phyloP scores from a whole-genome alignment of 352 stramenopile genomes.

The Globisporangium lucens region DNA sequence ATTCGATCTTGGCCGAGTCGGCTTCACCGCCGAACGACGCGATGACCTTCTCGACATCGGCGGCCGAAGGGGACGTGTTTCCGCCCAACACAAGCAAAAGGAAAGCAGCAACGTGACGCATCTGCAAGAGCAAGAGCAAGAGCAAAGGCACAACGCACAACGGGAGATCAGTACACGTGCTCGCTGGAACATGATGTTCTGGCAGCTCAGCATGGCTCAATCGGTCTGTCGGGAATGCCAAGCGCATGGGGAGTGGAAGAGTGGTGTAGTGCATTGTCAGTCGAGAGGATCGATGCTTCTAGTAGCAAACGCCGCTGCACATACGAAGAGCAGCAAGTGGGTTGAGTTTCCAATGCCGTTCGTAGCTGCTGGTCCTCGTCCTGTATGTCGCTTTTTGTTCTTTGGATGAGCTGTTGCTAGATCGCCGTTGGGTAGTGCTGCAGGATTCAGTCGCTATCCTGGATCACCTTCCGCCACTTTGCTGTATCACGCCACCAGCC shows the following conservation, averaged over 20 bases:
- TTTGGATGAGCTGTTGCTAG: not conserved
- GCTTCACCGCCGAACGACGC: conserved; percentile 78
- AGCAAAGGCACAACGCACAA: conserved; percentile 1
- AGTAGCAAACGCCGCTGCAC: not conserved
- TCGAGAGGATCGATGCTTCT: not conserved
- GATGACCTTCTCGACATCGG: conserved; percentile 85
- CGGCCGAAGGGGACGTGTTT: conserved; percentile 70
- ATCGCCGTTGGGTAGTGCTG: not conserved
- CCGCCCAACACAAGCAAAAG: conserved; percentile 85
- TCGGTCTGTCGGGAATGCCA: not conserved
- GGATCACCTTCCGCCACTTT: not conserved
- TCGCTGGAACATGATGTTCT: not conserved
- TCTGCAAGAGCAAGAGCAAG: conserved; percentile 33
- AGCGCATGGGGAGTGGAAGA: not conserved
- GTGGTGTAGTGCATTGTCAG: not conserved
- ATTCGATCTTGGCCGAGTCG: conserved; percentile 75
- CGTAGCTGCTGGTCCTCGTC: not conserved
- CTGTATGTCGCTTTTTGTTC: not conserved
- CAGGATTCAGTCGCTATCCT: not conserved
- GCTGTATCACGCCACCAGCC: not conserved
- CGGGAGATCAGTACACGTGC: not conserved
- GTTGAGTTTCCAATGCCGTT: not conserved
- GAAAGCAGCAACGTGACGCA: conserved; percentile 92
- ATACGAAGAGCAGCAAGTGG: not conserved
- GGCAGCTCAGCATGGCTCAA: not conserved